Base-by-base conservation (phyloP, 768 basidiomycete genomes). In the Boletus pseudopeckii region DNA sequence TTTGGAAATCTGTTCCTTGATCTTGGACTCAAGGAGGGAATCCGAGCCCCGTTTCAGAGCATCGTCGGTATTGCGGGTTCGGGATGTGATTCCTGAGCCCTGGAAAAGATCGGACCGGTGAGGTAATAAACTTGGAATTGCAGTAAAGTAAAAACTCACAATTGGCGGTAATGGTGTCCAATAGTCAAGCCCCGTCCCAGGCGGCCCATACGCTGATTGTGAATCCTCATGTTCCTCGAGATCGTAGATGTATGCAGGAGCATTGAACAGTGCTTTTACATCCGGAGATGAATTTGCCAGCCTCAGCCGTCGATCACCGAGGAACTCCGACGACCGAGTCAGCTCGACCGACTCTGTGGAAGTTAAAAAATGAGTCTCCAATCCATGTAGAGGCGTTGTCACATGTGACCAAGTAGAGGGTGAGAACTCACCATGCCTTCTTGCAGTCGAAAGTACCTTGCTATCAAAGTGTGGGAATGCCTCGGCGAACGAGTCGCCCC, bases 381-480 rank as follows among this genome's bases (percentile, higher is more conserved):
- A 32, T 58, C 28, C 40, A 49, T 32, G 56, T 8, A 9, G 36
- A 38, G 2, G 17, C 9, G 30, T 14, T 37, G 33, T 47, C 24
- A 32, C 34, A 43, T 28, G 43, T 51, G 49, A 55, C 50, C 74
- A 56, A 60, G 78, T 78, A 79, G 53, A 41, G 38, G 18, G n/a
- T 34, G 34, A 38, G 26, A 30, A 60, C 71, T 74, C 67, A 65
- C 88, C 88, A 54, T 83, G 81, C 46, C 84, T 81, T 62, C 84
- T 79, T 9, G 87, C 82, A 20, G 88, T 86, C 15, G 93, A 86
- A 45, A 97, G 77, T 2, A 97, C 84, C 71, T 94, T 97, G 74
- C 91, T 92, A 67, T 97, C 92, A 69, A 97, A 96, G 70, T 96
- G 93, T 24, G 93, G 90, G 79, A 96, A 95, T 2, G 94, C 91